Conservation (phyloP, 352 stramenopile genomes). For the Ophiocytium majus region DNA sequence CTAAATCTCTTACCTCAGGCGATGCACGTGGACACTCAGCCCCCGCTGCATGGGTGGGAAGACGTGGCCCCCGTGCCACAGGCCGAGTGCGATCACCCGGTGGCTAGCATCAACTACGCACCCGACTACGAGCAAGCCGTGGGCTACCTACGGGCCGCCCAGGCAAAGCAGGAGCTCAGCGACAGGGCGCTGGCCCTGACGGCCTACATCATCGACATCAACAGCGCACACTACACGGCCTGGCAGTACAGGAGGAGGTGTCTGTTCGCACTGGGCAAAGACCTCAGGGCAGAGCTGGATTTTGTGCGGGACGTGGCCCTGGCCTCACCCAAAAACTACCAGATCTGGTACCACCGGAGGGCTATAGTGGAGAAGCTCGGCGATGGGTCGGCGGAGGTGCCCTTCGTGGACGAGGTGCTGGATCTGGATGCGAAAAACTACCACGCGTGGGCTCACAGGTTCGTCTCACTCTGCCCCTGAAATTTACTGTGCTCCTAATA, state of each 20-base stretch:
- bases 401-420: conserved; percentile 84
- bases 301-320: conserved; percentile 77
- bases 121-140: conserved; percentile 61
- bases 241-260: conserved; percentile 74
- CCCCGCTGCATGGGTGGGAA: background rate
- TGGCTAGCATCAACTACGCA: background rate
- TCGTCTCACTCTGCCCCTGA: no score
- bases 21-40: background rate
- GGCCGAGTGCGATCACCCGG: background rate
- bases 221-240: conserved; percentile 97
- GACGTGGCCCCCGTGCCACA: background rate
- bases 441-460: conserved; percentile 94
- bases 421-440: conserved; percentile 97
- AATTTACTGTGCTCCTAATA: no score
- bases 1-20: background rate
- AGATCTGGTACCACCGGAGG: conserved; percentile 96
- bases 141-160: conserved; percentile 89
- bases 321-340: conserved; percentile 97
- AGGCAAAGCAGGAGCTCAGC: conserved; percentile 81
- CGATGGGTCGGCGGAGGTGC: conserved; percentile 79
- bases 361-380: conserved; percentile 79
- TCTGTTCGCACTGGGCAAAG: conserved; percentile 71
- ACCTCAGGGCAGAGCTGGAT: conserved; percentile 67
- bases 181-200: conserved; percentile 84
- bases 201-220: conserved; percentile 83